Base-by-base conservation (phyloP, 2,329 filamentous ascomycete species). In the Aspergillus novoparasiticus region DNA sequence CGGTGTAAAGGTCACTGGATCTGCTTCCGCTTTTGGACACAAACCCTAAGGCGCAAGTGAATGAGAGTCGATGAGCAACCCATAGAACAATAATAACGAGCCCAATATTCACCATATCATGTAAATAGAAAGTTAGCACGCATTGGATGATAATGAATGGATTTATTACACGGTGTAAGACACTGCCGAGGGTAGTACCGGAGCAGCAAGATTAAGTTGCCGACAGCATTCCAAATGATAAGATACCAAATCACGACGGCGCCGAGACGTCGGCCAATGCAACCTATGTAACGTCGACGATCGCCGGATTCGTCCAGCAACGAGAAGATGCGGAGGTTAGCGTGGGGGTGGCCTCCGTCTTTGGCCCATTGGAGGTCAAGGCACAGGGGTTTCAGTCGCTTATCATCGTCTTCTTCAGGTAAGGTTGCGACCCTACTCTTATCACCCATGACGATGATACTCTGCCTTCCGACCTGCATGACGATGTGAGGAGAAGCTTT, bases 271-370 rank as follows among this genome's bases (percentile, higher is more conserved):
- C 23, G 41, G 26, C 54, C 53, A 39, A 61, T 75, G 72, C 68
- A 76, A 59, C 58, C 36, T 57, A 60, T 75, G 71, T 68, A 76
- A 59, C 58, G 28, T 57, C 45, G 26, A 53, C 32, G 54, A 64
- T 64, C 62, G 58, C 62, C 62, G 62, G 34, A 53, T 62, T 48
- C 56, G 56, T 62, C 46, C 32, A 57, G 10, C 36, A 36, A 41
- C 16, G 16, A 41, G 6, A 19, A 41, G 26, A 62, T 58, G 60
- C 56, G 56, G 60, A 62, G 60, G 36, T 46, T 62, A 55, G 60
- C 46, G 60, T 58, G 60, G 60, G 60, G 60, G 60, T 45, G 9
- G 26, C 48, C 34, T 11, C 26, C 11, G 9, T 11, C n/a, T 36
- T 23, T 39, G 16, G 36, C n/a, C 30, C 28, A n/a, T 19, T 45